Conservation (phyloP, 73 alveolate species). For the Paraurostyla sp. region DNA sequence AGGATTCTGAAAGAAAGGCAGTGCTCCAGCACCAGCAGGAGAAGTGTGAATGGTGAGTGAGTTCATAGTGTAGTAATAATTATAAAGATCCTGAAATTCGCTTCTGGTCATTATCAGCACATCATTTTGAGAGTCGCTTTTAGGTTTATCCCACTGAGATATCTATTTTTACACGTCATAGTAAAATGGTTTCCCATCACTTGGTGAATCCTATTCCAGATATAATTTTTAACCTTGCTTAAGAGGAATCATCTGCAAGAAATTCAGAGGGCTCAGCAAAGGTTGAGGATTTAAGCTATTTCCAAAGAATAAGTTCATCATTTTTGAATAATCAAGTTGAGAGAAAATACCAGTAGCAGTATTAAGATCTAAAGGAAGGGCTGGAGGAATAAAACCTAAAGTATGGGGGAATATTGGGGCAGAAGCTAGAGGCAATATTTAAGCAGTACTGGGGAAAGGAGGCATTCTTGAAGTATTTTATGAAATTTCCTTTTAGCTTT, state of each 20-base stretch:
- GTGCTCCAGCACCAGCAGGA: no score
- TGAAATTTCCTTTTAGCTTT: no score
- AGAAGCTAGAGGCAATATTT: no score
- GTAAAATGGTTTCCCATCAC: conserved; percentile 45
- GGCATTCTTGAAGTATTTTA: no score
- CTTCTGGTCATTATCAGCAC: neutral
- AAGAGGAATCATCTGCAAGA: neutral
- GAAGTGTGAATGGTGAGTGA: no score
- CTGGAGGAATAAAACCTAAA: no score
- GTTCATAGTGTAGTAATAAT: neutral
- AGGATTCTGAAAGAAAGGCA: no score
- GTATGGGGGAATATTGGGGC: no score
- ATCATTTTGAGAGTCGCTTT: neutral
- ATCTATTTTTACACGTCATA: conserved; percentile 2
- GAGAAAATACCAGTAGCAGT: neutral
- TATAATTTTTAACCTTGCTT: neutral
- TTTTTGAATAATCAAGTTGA: neutral
- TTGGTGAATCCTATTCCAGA: neutral
- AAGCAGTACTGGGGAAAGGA: no score
- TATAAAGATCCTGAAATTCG: neutral
- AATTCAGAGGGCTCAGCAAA: neutral
- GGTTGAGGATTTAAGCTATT: neutral
- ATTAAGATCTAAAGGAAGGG: neutral
- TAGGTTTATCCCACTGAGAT: conserved; percentile 61
- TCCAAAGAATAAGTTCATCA: neutral